Evolutionary conservation across 495 filamentous ascomycete species (phyloP).

Genomic region (Penicillium longicatenatum): DNA sequence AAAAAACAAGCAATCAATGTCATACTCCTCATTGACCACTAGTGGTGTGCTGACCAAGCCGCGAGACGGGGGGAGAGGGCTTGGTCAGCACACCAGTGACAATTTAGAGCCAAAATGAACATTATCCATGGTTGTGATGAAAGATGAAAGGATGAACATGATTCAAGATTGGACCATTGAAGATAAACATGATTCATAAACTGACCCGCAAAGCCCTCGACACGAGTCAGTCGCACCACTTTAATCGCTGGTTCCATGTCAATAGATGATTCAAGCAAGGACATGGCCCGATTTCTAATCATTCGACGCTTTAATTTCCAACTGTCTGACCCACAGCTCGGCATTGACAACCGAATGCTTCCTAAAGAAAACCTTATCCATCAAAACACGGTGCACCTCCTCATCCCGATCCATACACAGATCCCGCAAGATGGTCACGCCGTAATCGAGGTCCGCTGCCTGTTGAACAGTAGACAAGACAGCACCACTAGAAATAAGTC

Average conservation of each 20-base stretch:
- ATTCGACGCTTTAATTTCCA: background rate
- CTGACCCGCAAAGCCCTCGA: too few species aligned
- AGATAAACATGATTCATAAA: background rate
- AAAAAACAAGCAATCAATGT: too few species aligned
- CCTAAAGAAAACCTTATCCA: constrained; percentile 36
- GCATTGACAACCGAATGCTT: constrained; percentile 25
- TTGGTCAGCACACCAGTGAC: too few species aligned
- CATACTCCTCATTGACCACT: too few species aligned
- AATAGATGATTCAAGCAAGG: too few species aligned
- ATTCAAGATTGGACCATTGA: background rate
- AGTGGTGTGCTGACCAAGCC: too few species aligned
- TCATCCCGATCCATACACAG: constrained; percentile 39
- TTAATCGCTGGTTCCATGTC: too few species aligned
- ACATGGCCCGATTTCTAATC: too few species aligned
- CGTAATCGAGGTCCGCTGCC: constrained; percentile 39
- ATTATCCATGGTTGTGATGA: too few species aligned
- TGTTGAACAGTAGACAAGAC: constrained; percentile 44
- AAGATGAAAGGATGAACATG: background rate
- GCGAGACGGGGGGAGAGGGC: too few species aligned
- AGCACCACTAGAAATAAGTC: constrained; percentile 40
- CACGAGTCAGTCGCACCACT: too few species aligned
- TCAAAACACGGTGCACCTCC: constrained; percentile 35
- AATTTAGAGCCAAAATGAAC: too few species aligned
- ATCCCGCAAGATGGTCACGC: constrained; percentile 38
- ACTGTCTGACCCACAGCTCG: constrained; percentile 19